Evolutionary conservation across 2,329 filamentous ascomycete genomes (phyloP), one percentile per base, ranked within the genome.

Genomic region (Cladophialophora bantiana): DNA sequence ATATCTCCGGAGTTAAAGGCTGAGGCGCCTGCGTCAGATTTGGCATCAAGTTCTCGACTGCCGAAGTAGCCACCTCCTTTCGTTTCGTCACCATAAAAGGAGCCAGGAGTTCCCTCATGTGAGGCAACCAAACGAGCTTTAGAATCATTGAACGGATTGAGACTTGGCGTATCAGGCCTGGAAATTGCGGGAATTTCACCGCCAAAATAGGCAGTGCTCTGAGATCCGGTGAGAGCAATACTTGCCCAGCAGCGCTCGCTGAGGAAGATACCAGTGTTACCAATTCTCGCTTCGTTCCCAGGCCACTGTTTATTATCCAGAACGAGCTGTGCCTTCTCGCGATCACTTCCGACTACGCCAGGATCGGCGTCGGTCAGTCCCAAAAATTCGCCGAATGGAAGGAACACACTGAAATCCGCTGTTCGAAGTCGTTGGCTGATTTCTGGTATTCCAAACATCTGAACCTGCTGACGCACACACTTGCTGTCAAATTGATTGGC

Each of bases 401-500:
- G 81, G 82, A 99, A 99, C 40, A 98, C 82, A 76, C 92, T 97
- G 81, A 97, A 98, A 78, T 99, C 95, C 0, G 94, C 94, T 63
- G 94, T 94, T 58, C 94, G 88, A 45, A 99, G 84, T 20, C 95
- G 87, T 76, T 97, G 94, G 76, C 94, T 97, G 78, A 99, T 97
- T 77, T 99, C 95, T 0, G 94, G 94, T 74, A 99, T 96, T 36
- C 95, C 95, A 72, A 98, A 92, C 0, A 93, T 96, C 76, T 98
- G 94, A 1, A 99, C 87, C 77, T 99, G 95, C 10, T 91, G 92
- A 3, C 95, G 89, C 26, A 99, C 95, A 77, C 95, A 99, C 79
- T 98, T 98, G 85, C 93, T 97, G 78, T 99, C 95, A 74, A 98
- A 99, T 75, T 99, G 95, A 73, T 99, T 99, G 68, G 95, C 94